Evolutionary conservation across 192 early-diverging fungal species (phyloP), one percentile per base, ranked within the genome.

Genomic region (Gigaspora rosea): DNA sequence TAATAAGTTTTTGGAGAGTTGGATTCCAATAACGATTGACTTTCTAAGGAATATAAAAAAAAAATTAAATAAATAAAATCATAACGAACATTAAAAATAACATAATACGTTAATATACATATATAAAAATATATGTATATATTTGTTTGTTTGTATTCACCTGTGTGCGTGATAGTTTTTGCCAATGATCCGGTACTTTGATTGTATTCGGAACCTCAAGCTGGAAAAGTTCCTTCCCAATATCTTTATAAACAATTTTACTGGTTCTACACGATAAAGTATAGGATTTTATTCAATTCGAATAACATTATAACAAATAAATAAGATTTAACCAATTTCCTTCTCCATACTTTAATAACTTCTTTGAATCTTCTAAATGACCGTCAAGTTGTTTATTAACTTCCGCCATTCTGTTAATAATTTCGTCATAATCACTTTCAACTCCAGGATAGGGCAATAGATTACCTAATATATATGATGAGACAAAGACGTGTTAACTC

Each of bases 191-290:
- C 0, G 97, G 96, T 36, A 95, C 93, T 36, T 91, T 88, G 57
- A 91, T 82, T 51, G 82, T 86, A 41, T 88, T 88, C 0, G 96
- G 92, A 9, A 96, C 85, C 78, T 99, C 96, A n/a, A 99, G 76
- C 82, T 96, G 95, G 80, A 95, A 96, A 18, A 93, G 89, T 78
- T 99, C 98, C 82, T 99, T 99, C 56, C 97, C 96, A 66, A 97
- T 84, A 83, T 97, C 90, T 75, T 92, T 93, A 88, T 93, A 99
- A 4, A 84, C 82, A 47, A 96, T 82, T 71, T 90, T 91, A 8
- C 85, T 79, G 2, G 89, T 79, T 22, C 89, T 90, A 79, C 22
- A 20, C 12, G 63, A 36, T 13, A 46, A 18, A 16, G 3, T 16
- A 35, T 27, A n/a, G 1, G 16, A 58, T 56, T 8, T 33, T 4